Evolutionary conservation across 2,329 filamentous ascomycete species (phyloP).

Genomic region (Diaporthe helianthi): DNA sequence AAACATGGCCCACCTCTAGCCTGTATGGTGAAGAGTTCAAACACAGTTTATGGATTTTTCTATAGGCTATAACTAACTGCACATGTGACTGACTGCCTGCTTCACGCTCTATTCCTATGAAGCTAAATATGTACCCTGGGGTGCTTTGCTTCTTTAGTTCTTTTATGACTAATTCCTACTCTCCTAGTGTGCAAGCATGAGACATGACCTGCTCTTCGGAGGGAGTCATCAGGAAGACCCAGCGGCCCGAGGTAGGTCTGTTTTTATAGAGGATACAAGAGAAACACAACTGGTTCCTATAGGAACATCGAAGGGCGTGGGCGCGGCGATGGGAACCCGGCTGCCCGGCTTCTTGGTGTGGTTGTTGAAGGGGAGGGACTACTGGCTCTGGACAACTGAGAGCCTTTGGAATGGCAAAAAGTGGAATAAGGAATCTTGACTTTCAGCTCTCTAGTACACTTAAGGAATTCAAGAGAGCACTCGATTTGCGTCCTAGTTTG

Average conservation of each 20-base stretch:
- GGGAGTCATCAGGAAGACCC: constrained; percentile 38
- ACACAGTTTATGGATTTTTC: too few relatives aligned
- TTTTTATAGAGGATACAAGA: constrained; percentile 50
- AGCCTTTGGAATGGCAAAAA: constrained; percentile 58
- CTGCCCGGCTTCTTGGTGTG: constrained; percentile 55
- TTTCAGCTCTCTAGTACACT: not conserved
- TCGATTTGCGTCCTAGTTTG: too few relatives aligned
- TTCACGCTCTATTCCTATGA: too few relatives aligned
- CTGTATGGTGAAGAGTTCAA: too few relatives aligned
- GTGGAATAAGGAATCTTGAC: constrained; percentile 51
- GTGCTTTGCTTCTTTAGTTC: too few relatives aligned
- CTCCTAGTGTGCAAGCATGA: constrained; percentile 57
- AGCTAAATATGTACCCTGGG: too few relatives aligned
- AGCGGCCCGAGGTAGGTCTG: constrained; percentile 40
- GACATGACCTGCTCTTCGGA: constrained; percentile 53
- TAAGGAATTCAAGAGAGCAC: not conserved
- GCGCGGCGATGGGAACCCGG: constrained; percentile 50
- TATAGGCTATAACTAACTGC: too few relatives aligned
- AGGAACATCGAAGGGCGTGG: constrained; percentile 53
- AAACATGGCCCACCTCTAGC: too few relatives aligned
- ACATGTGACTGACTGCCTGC: too few relatives aligned
- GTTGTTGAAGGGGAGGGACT: constrained; percentile 58
- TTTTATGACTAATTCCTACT: too few relatives aligned
- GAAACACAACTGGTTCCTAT: constrained; percentile 57
- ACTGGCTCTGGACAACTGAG: constrained; percentile 58